These are phyloP conservation scores for Phytophthora rubi DNA, from an alignment of 352 stramenopile genomes.

Conservation along the genomic window DNA sequence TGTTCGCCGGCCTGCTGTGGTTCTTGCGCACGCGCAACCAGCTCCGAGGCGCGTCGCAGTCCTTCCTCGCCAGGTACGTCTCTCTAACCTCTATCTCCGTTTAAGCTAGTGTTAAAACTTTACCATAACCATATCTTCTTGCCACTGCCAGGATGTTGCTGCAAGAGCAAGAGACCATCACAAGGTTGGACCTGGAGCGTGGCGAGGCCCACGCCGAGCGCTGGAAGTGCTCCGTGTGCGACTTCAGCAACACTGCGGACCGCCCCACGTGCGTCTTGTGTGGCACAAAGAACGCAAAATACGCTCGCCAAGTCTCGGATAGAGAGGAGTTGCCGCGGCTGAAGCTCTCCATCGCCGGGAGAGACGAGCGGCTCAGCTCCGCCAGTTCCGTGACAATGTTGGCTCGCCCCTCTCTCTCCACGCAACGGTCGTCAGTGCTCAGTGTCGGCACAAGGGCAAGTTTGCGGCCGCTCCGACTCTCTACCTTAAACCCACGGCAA, in stretches of 20 bases:
- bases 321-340: constrained; percentile 31
- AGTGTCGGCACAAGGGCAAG: constrained; percentile 26
- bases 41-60: constrained; percentile 42
- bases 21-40: constrained; percentile 62
- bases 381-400: constrained; percentile 38
- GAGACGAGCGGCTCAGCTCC: constrained; percentile 36
- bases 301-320: constrained; percentile 8
- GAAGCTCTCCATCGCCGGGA: constrained; percentile 40
- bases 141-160: constrained; percentile 43
- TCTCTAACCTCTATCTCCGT: background rate
- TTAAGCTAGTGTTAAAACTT: background rate
- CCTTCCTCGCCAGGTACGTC: constrained; percentile 52
- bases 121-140: background rate
- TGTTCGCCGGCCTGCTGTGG: constrained; percentile 70
- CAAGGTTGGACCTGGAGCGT: constrained; percentile 76
- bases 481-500: constrained; percentile 74
- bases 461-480: constrained; percentile 49
- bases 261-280: constrained; percentile 70
- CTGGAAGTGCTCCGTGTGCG: constrained; percentile 80
- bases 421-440: constrained; percentile 26
- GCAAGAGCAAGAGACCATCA: constrained; percentile 65
- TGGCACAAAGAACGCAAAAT: constrained; percentile 68
- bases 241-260: constrained; percentile 80
- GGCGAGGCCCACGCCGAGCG: constrained; percentile 64
- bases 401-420: constrained; percentile 26